Evolutionary conservation across 352 stramenopile genomes (phyloP).

Genomic region (Globisporangium alternatum): DNA sequence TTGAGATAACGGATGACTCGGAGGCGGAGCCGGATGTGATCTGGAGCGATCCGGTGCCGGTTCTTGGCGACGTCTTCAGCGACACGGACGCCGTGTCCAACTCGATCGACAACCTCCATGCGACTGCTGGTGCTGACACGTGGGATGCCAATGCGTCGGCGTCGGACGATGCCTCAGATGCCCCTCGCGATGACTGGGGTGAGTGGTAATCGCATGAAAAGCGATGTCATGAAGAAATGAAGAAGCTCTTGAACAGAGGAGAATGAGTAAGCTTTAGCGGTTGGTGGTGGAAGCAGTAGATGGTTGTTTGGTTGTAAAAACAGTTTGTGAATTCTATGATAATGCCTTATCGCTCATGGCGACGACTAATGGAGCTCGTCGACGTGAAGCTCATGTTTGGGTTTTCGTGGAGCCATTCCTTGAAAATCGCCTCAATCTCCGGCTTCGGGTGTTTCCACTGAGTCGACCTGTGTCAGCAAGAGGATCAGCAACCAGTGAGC

Average conservation of each 20-base stretch:
- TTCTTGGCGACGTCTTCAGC: conserved; percentile 18
- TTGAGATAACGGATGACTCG: conserved; percentile 8
- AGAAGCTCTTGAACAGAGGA: neutral
- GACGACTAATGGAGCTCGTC: conserved; percentile 3
- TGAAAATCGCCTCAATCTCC: conserved; percentile 74
- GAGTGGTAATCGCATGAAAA: conserved; percentile 9
- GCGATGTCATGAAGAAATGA: neutral
- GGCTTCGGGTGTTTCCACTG: conserved; percentile 82
- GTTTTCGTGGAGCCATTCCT: conserved; percentile 75
- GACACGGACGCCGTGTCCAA: conserved; percentile 16
- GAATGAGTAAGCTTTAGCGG: neutral
- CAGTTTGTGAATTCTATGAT: conserved; percentile 9
- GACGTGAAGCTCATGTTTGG: conserved; percentile 35
- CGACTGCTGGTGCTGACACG: neutral
- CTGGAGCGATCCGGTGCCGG: conserved; percentile 16
- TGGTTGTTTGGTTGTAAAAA: conserved; percentile 6
- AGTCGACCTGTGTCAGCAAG: conserved; percentile 45
- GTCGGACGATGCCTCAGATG: conserved; percentile 13
- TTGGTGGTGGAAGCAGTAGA: neutral
- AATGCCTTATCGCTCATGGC: conserved; percentile 1
- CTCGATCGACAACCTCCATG: conserved; percentile 16
- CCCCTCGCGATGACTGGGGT: conserved; percentile 17
- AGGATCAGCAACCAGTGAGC: neutral
- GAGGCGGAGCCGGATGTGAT: conserved; percentile 18
- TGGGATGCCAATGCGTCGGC: conserved; percentile 10